Evolutionary conservation across 1,139 yeast genomes (phyloP).

Genomic region (Pichia inconspicua): DNA sequence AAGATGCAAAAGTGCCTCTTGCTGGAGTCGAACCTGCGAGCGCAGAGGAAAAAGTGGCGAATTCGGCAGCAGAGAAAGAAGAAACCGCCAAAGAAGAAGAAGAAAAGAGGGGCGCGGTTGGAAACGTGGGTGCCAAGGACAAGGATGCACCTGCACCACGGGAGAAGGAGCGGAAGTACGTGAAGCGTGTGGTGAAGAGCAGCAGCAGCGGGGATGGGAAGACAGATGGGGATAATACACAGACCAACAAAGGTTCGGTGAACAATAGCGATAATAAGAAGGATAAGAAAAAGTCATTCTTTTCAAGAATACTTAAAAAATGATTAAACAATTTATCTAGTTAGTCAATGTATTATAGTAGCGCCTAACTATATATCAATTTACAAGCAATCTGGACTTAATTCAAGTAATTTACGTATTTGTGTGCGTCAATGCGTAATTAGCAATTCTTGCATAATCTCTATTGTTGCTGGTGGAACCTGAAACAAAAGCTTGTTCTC

Average conservation of each 20-base stretch:
- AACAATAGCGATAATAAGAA: neutral
- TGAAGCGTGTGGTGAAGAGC: neutral
- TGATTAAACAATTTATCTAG: neutral
- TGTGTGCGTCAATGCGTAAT: too few relatives aligned
- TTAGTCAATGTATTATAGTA: too few relatives aligned
- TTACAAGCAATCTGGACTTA: too few relatives aligned
- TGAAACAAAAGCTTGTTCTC: too few relatives aligned
- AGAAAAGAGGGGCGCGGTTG: constrained; percentile 23
- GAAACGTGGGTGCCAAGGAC: constrained; percentile 40
- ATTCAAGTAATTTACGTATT: too few relatives aligned
- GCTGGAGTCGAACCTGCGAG: neutral
- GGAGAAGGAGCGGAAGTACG: constrained; percentile 6
- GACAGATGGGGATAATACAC: neutral
- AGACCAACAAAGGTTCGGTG: too few relatives aligned
- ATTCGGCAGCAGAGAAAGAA: neutral
- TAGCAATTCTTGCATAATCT: too few relatives aligned
- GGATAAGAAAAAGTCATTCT: constrained; percentile 5
- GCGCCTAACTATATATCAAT: too few relatives aligned
- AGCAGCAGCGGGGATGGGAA: neutral
- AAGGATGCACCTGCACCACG: constrained; percentile 25
- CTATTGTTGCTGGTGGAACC: too few relatives aligned
- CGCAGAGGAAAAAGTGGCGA: neutral
- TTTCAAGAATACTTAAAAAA: neutral
- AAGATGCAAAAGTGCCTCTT: neutral
- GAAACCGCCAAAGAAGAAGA: too few relatives aligned